These are phyloP conservation scores for Alternaria dauci DNA, from an alignment of 2,329 filamentous ascomycete genomes.

Conservation along the genomic window DNA sequence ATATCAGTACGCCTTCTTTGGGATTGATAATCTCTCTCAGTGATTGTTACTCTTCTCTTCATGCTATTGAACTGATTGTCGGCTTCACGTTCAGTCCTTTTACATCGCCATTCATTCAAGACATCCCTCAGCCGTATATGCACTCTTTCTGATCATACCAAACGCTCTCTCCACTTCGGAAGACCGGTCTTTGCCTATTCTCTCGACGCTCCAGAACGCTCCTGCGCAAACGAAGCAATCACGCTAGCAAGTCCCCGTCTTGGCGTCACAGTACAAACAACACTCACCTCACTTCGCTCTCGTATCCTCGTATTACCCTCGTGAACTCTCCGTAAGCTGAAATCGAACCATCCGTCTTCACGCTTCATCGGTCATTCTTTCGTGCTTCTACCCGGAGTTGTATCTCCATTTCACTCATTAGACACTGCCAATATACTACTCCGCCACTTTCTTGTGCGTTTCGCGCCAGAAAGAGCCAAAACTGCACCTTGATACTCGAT, in stretches of 20 bases:
- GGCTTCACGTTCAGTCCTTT: background rate
- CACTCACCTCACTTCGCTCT: slow-evolving; percentile 16
- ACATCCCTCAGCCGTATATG: background rate
- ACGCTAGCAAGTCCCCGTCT: slow-evolving; percentile 30
- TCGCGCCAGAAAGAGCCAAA: slow-evolving; percentile 20
- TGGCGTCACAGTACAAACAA: slow-evolving; percentile 37
- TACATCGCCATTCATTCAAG: background rate
- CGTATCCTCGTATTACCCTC: slow-evolving; percentile 23
- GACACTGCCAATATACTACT: slow-evolving; percentile 31
- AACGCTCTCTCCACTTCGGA: background rate
- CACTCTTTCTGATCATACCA: background rate
- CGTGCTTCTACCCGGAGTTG: slow-evolving; percentile 33
- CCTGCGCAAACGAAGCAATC: slow-evolving; percentile 27
- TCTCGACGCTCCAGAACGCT: slow-evolving; percentile 20
- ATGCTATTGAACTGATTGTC: background rate
- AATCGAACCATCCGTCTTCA: slow-evolving; percentile 14
- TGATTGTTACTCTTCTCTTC: background rate
- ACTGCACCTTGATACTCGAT: background rate
- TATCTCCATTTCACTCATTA: slow-evolving; percentile 49
- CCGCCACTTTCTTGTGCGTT: slow-evolving; percentile 24
- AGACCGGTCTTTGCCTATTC: background rate
- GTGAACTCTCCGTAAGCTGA: slow-evolving; percentile 20
- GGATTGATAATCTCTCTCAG: background rate
- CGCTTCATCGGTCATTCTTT: slow-evolving; percentile 30
- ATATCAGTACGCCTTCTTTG: slow-evolving; percentile 8